Base-by-base conservation (phyloP, 2,329 filamentous ascomycete species). In the Fusarium palustre region DNA sequence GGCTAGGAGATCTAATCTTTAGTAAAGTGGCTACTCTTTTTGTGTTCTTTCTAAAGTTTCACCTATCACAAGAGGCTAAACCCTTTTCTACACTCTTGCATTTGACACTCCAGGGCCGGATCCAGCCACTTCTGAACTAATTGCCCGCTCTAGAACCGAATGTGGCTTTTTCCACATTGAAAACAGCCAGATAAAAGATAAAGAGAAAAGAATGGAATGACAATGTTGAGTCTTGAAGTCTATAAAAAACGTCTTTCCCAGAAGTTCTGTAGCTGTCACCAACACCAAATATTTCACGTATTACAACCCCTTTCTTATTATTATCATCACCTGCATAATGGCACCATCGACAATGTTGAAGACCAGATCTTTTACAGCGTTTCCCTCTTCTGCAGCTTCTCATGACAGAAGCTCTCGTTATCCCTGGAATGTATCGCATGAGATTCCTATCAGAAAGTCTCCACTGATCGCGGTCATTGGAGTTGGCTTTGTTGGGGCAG, bases 401-500 rank as follows among this genome's bases (percentile, higher is more conserved):
- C 16, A 25, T 16, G 31, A 33, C 16, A 33, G 6, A 33, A 33
- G 16, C 31, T 33, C 15, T 33, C 13, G 31, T 13, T 16, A 33
- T 15, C 4, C 31, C 13, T 16, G 13, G 31, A 33, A 8, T 16
- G 13, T 33, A 16, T 7, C 13, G 31, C 5, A 16, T 8, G 31
- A 33, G 31, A 33, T 33, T 33, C 31, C 6, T 33, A 15, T 15
- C 2, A 16, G 31, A 33, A 33, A 16, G 8, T 7, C 41, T 18
- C 41, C 22, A 28, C 24, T 45, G 6, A 25, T 45, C 22, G 45
- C 28, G 8, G 54, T 56, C 3, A 10, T 50, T n/a, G 45, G 54
- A 18, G 54, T 56, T 12, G 54, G 54, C 15, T 50, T 50, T n/a
- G 54, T 56, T 2, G 54, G 54, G 6, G 39, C 12, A 4, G 33